Percentiles rank a stretch among this genome's conserved stretches.
Conservation (phyloP, 345 rosid genomes). For the Eucalyptus rudis region DNA sequence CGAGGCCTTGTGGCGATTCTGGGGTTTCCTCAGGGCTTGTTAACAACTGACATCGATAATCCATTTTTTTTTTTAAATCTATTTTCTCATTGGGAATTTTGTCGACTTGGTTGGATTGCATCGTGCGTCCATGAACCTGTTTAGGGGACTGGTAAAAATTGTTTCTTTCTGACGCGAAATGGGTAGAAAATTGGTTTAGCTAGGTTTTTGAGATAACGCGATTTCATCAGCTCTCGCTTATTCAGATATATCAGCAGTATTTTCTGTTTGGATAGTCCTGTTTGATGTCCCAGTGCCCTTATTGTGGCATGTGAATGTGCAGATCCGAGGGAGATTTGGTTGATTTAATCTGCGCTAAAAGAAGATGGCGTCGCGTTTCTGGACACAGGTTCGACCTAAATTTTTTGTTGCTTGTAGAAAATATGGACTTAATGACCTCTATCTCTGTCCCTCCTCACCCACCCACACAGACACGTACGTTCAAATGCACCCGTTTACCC, state of each 20-base stretch:
- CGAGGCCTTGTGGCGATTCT: neutral
- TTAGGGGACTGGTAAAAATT: neutral
- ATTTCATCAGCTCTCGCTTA: neutral
- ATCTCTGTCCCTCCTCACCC: neutral
- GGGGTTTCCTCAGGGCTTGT: neutral
- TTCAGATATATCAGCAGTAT: neutral
- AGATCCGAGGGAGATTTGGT: neutral
- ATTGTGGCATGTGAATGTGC: neutral
- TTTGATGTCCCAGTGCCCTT: neutral
- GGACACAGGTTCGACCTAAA: conserved; percentile 45
- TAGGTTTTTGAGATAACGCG: neutral
- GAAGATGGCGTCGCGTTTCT: conserved; percentile 50
- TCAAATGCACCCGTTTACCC: neutral
- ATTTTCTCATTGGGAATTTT: neutral
- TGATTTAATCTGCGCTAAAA: neutral
- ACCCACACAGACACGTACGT: neutral
- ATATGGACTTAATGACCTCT: neutral
- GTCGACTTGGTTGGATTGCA: neutral
- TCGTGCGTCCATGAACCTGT: neutral
- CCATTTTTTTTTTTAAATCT: neutral
- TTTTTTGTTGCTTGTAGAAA: neutral
- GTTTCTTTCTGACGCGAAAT: neutral
- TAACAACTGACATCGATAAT: neutral
- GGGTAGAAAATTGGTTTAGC: neutral
- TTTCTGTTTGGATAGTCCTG: neutral